Percentiles rank a stretch among this genome's conserved stretches.
phyloP scores from a whole-genome alignment of 2,329 filamentous ascomycete genomes.

The Ophiostoma pallidulum region DNA sequence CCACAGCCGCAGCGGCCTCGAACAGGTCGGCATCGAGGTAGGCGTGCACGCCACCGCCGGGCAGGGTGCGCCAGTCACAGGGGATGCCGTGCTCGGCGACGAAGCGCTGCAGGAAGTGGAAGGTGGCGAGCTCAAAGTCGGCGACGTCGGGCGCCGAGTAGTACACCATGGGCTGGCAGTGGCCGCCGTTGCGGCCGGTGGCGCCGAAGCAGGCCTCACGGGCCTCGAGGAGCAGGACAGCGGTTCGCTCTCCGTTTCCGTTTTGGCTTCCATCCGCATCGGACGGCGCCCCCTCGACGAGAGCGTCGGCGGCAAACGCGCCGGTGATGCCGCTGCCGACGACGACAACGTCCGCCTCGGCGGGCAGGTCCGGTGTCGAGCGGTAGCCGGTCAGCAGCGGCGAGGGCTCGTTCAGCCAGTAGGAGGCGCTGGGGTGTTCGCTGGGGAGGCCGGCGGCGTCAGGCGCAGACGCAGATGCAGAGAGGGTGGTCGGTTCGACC shows the following conservation, averaged over 20 bases:
- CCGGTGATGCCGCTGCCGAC: slow-evolving; percentile 71
- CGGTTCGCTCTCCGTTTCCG: slow-evolving; percentile 27
- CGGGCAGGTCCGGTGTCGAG: slow-evolving; percentile 54
- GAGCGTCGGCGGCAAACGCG: slow-evolving; percentile 57
- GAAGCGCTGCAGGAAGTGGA: slow-evolving; percentile 47
- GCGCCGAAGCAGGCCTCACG: slow-evolving; percentile 74
- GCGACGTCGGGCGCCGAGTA: slow-evolving; percentile 49
- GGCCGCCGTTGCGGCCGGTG: slow-evolving; percentile 65
- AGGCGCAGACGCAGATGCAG: neutral
- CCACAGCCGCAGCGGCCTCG: slow-evolving; percentile 37
- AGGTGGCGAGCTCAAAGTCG: slow-evolving; percentile 64
- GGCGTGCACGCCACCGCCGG: slow-evolving; percentile 48
- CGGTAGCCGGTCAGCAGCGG: slow-evolving; percentile 55
- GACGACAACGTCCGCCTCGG: slow-evolving; percentile 56
- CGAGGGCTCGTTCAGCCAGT: slow-evolving; percentile 65
- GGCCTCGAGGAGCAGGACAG: slow-evolving; percentile 66
- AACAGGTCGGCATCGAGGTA: slow-evolving; percentile 50
- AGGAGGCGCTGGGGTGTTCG: slow-evolving; percentile 51
- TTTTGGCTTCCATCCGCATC: too few relatives aligned
- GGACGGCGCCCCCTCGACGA: slow-evolving; percentile 30
- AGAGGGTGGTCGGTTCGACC: slow-evolving; percentile 24
- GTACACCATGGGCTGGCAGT: slow-evolving; percentile 67
- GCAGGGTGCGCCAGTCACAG: slow-evolving; percentile 59
- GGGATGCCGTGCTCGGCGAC: slow-evolving; percentile 48
- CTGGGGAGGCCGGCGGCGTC: slow-evolving; percentile 43